Conservation (phyloP, 2,329 filamentous ascomycete genomes). For the Daldinia sp. region DNA sequence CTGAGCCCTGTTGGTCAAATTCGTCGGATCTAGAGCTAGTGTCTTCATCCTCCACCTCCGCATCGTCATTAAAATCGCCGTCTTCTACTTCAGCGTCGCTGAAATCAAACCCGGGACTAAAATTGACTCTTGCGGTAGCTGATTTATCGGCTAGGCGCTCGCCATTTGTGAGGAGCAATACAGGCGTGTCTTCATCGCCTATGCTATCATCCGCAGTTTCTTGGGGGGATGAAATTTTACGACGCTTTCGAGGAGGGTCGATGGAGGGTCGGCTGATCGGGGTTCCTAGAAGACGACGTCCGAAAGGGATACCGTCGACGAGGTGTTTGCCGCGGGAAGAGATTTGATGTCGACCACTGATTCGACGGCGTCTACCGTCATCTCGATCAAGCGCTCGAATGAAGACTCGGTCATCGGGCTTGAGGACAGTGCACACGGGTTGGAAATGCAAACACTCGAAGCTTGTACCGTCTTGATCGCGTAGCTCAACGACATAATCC, state of each 20-base stretch:
- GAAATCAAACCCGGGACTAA: conserved; percentile 47
- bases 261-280: conserved; percentile 70
- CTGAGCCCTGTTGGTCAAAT: conserved; percentile 5
- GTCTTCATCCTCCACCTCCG: conserved; percentile 3
- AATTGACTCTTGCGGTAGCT: conserved; percentile 39
- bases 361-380: conserved; percentile 75
- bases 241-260: conserved; percentile 74
- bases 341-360: conserved; percentile 85
- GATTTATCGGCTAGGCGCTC: conserved; percentile 35
- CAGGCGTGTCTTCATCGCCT: conserved; percentile 43
- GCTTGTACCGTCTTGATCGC: conserved; percentile 59
- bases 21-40: conserved; percentile 12
- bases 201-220: conserved; percentile 46
- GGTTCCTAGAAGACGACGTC: conserved; percentile 71
- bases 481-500: conserved; percentile 85
- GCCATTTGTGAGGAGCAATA: conserved; percentile 48
- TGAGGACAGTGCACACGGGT: conserved; percentile 71
- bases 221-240: conserved; percentile 57
- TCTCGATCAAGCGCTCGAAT: conserved; percentile 80
- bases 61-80: conserved; percentile 41
- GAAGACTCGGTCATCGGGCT: conserved; percentile 83
- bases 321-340: conserved; percentile 79
- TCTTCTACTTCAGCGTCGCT: conserved; percentile 48
- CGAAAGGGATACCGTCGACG: conserved; percentile 86
- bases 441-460: conserved; percentile 93